Evolutionary conservation across 495 filamentous ascomycete species (phyloP), one percentile per base, ranked within the genome.

Genomic region (Pyrenula aspistea): DNA sequence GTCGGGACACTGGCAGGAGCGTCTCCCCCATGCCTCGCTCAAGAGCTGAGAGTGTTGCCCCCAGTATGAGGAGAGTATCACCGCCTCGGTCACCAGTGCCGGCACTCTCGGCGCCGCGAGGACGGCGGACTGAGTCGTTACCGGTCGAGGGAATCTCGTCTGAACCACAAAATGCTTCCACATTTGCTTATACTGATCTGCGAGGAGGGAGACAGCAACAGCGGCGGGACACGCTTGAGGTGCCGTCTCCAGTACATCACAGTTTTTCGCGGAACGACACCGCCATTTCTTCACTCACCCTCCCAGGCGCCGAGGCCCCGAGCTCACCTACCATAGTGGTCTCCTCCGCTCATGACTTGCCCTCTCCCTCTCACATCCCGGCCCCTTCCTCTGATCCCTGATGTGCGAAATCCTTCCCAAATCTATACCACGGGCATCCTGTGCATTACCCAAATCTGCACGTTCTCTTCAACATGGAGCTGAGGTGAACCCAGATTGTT

Each of bases 181-280:
- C 61, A 53, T 11, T 19, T 52, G 19, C 19, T 8, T 52, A 8
- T 52, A 24, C 50, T 52, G 19, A 24, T 20, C 22, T 52, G 20
- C n/a, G 22, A 8, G 59, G 58, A 15, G 61, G 59, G 0, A 56
- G 56, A n/a, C 49, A 22, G 19, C 58, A 57, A 49, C 53, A 56
- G 24, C 59, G 68, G 57, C 62, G 63, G 0, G 63, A 66, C 25
- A 71, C 67, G 2, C 67, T 71, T 12, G 59, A 65, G 25, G 67
- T 68, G 4, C 57, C 50, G 19, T 52, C 50, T 8, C 50, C 50
- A 20, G 50, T 8, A 20, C 19, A 59, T 50, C 60, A 53, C 8
- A 53, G 21, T 56, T 51, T 55, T 51, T 47, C 59, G 36, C 56
- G 60, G 36, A 51, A 49, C 22, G 56, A 25, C 21, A 47, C 56